Base-by-base conservation (phyloP, 2,329 filamentous ascomycete species). In the Teratosphaeria epicoccoides region DNA sequence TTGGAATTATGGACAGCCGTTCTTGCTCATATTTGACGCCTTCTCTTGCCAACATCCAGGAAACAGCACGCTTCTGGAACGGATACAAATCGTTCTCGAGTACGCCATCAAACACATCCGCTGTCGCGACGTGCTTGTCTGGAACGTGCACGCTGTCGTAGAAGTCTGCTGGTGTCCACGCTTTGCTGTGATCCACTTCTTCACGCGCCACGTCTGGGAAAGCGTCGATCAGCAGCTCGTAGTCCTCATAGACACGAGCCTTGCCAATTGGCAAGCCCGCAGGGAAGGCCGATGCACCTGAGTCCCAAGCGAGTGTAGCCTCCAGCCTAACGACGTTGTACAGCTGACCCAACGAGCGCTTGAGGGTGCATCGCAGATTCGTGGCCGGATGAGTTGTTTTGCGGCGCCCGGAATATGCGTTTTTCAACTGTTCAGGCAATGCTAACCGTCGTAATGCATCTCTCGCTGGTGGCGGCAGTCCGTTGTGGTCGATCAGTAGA, bases 21-120 rank as follows among this genome's bases (percentile, higher is more conserved):
- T 55, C 52, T 17, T 57, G 49, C 3, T 61, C 54, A 46, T 76
- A 82, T 22, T 70, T 63, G 2, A 81, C 75, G 4, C 81, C 81
- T 68, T 91, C 87, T 45, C 83, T 76, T 43, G 70, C 68, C 45
- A 90, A 66, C 52, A 89, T 71, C 86, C 86, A 91, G 46, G 81
- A 74, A 2, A 89, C 73, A 1, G 84, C 79, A 53, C 84, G 73
- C 51, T 80, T 79, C 65, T 90, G 87, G 54, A 88, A 90, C 0
- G 84, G 85, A 62, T 82, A 89, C 0, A 89, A 68, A 0, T 68
- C 59, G 14, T 53, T 64, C 4, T 63, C 59, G 1, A 68, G 58
- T 3, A 65, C 50, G 22, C 55, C 52, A 6, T 58, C 47, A 22
- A 56, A 53, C 2, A 47, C 9, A 1, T 56, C 52, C 4, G 55